These are phyloP conservation scores for Kazachstania psychrophila DNA, from an alignment of 805 yeast species.

Conservation along the genomic window DNA sequence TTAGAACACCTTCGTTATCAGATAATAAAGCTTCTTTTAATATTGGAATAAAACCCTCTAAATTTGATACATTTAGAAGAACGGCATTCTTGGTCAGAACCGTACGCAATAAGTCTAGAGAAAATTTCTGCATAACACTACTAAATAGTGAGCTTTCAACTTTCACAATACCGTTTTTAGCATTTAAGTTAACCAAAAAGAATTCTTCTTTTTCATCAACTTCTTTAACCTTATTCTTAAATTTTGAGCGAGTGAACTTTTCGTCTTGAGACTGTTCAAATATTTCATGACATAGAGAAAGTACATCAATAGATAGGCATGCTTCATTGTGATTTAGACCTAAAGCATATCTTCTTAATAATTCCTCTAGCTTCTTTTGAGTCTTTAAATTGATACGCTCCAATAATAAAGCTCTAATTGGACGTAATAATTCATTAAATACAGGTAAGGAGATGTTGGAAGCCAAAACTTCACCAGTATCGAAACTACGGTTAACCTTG, in stretches of 20 bases:
- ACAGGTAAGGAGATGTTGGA: conserved; percentile 48
- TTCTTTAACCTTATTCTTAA: conserved; percentile 15
- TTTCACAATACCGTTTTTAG: conserved; percentile 46
- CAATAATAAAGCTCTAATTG: conserved; percentile 53
- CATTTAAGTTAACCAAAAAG: conserved; percentile 63
- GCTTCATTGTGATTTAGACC: conserved; percentile 71
- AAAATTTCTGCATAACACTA: conserved; percentile 59
- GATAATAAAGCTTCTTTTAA: conserved; percentile 52
- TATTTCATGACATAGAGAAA: conserved; percentile 67
- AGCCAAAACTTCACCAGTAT: conserved; percentile 73
- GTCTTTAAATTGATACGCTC: conserved; percentile 60
- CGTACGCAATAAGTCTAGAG: conserved; percentile 66
- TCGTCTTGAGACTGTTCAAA: conserved; percentile 42
- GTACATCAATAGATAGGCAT: conserved; percentile 45
- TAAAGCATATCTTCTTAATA: conserved; percentile 63
- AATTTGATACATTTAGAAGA: conserved; percentile 48
- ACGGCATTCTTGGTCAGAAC: conserved; percentile 56
- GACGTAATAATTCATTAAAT: conserved; percentile 53
- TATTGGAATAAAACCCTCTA: conserved; percentile 68
- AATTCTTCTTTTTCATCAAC: conserved; percentile 47
- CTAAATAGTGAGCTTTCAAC: conserved; percentile 48
- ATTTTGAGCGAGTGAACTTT: conserved; percentile 7
- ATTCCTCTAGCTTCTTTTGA: conserved; percentile 68
- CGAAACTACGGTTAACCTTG: conserved; percentile 78
- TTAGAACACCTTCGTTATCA: conserved; percentile 68